Conservation (phyloP, 2,329 filamentous ascomycete genomes). For the Diaporthe batatas region DNA sequence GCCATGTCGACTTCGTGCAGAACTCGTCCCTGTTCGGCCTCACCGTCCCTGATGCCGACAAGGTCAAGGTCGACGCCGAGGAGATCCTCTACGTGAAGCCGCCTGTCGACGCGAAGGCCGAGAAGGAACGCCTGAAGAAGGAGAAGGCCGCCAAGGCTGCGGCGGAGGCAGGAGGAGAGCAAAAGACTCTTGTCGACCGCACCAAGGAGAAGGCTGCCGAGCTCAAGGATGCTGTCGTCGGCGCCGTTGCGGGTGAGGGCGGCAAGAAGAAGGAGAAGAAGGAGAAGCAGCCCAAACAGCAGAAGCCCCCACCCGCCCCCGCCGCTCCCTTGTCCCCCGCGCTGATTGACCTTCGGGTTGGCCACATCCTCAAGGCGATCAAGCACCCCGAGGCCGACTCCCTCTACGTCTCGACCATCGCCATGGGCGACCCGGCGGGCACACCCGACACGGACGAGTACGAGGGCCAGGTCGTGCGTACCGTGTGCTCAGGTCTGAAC, state of each 20-base stretch:
- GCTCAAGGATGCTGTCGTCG: slow-evolving; percentile 63
- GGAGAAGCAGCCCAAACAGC: slow-evolving; percentile 84
- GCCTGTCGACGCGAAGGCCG: slow-evolving; percentile 89
- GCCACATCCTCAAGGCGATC: slow-evolving; percentile 95
- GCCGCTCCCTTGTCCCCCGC: slow-evolving; percentile 84
- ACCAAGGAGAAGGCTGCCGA: slow-evolving; percentile 70
- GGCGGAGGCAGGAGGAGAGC: slow-evolving; percentile 62
- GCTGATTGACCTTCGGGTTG: slow-evolving; percentile 94
- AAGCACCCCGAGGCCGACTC: slow-evolving; percentile 98
- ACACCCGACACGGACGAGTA: slow-evolving; percentile 91
- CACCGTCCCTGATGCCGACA: slow-evolving; percentile 77
- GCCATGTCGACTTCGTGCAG: slow-evolving; percentile 94
- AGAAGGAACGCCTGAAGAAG: slow-evolving; percentile 97
- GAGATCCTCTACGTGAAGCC: slow-evolving; percentile 90
- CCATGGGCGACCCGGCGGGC: slow-evolving; percentile 88
- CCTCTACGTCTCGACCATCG: slow-evolving; percentile 94
- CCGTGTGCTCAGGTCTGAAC: slow-evolving; percentile 96
- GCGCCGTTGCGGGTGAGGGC: slow-evolving; percentile 52
- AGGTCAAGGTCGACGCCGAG: slow-evolving; percentile 82
- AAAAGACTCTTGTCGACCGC: slow-evolving; percentile 68
- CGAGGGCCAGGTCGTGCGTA: slow-evolving; percentile 91
- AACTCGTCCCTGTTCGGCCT: slow-evolving; percentile 83
- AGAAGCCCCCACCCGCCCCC: slow-evolving; percentile 73
- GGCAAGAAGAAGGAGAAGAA: slow-evolving; percentile 98
- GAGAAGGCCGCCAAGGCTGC: slow-evolving; percentile 83